These are phyloP conservation scores for Saprolegnia diclina DNA, from an alignment of 352 stramenopile genomes.

Conservation along the genomic window DNA sequence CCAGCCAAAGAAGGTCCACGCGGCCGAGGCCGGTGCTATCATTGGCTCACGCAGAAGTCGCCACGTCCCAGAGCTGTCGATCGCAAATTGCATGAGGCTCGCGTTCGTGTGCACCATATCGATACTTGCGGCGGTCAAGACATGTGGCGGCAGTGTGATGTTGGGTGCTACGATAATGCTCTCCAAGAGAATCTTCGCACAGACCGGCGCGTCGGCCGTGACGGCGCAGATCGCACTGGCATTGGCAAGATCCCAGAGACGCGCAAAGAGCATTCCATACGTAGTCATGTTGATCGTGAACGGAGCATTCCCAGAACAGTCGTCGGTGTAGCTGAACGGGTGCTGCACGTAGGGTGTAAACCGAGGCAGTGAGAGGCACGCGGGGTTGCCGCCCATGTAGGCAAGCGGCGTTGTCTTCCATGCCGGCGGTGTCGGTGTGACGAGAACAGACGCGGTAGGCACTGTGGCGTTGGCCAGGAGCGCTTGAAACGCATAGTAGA, in stretches of 20 bases:
- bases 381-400: slow-evolving; percentile 9
- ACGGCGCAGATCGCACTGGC: background rate
- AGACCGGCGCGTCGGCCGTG: background rate
- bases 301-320: background rate
- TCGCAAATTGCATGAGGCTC: slow-evolving; percentile 18
- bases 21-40: background rate
- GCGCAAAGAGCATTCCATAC: background rate
- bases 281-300: background rate
- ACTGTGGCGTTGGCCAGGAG: background rate
- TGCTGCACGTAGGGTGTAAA: background rate
- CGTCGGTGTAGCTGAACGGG: background rate
- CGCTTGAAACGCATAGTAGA: slow-evolving; percentile 6
- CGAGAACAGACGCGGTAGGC: background rate
- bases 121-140: too few species aligned
- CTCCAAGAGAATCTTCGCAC: background rate
- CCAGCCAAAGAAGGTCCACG: slow-evolving; percentile 15
- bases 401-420: background rate
- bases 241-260: background rate
- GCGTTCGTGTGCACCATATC: background rate
- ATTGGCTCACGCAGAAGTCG: background rate
- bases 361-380: background rate
- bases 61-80: background rate
- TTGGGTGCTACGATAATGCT: background rate
- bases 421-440: background rate
- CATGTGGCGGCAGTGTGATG: background rate